These are phyloP conservation scores for Suhomyces guaymorum DNA, from an alignment of 1,139 yeast species.

Conservation along the genomic window DNA sequence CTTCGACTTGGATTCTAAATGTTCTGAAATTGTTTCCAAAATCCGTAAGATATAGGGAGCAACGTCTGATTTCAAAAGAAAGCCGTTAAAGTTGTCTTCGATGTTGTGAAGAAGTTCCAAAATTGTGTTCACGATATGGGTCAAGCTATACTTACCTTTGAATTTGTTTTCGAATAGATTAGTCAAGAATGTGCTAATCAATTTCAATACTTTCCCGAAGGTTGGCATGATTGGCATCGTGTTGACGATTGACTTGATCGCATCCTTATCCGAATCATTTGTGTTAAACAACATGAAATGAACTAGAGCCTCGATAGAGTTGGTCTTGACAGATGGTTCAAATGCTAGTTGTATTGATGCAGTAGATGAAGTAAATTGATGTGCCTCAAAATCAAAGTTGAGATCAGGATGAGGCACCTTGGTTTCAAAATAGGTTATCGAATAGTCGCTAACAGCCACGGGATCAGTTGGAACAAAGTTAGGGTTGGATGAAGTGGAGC, in stretches of 20 bases:
- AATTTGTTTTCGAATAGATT: conserved; percentile 25
- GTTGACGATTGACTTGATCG: conserved; percentile 49
- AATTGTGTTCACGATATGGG: conserved; percentile 18
- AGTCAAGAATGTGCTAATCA: conserved; percentile 26
- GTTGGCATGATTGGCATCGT: conserved; percentile 69
- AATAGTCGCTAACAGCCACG: conserved; percentile 15
- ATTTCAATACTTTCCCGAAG: conserved; percentile 52
- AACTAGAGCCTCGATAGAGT: conserved; percentile 65
- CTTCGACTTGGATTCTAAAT: conserved; percentile 10
- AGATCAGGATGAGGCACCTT: conserved; percentile 66
- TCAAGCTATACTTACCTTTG: conserved; percentile 23
- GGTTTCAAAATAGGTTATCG: conserved; percentile 31
- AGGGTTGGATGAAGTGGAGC: conserved; percentile 2
- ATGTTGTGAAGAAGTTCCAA: conserved; percentile 31
- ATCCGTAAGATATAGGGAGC: conserved; percentile 42
- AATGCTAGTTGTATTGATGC: conserved; percentile 16
- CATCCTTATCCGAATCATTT: conserved; percentile 26
- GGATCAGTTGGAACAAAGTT: conserved; percentile 2
- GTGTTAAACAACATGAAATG: conserved; percentile 64
- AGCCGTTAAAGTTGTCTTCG: conserved; percentile 40
- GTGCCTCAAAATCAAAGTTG: conserved; percentile 47
- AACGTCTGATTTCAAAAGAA: conserved; percentile 39
- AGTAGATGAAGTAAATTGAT: conserved; percentile 24
- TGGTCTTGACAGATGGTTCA: conserved; percentile 9
- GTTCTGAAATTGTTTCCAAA: conserved; percentile 29